A percentile compares a stretch with the other conserved stretches of the same genome.
Conservation (phyloP, 129 eudicot genomes). For the Rutidosis leptorrhynchoides region DNA sequence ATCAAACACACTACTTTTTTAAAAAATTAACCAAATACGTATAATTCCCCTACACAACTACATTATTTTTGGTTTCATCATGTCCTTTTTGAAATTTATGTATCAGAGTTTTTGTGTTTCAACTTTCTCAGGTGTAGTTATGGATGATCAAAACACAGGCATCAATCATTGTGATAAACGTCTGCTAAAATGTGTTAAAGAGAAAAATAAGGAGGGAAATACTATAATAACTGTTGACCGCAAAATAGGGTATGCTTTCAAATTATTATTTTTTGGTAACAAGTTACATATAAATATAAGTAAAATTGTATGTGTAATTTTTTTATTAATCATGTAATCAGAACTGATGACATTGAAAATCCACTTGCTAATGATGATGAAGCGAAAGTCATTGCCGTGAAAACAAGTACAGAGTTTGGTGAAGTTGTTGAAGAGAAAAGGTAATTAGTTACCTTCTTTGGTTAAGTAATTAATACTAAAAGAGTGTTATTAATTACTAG, state of each 20-base stretch:
- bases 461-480: not conserved
- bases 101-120: not conserved
- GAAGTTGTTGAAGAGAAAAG: conserved; percentile 23
- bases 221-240: not conserved
- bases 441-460: conserved; percentile 10
- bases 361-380: not conserved
- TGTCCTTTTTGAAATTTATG: not conserved
- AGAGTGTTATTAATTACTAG: not conserved
- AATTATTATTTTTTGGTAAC: not conserved
- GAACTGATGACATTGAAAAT: conserved; percentile 19
- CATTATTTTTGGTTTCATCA: not conserved
- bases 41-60: not conserved
- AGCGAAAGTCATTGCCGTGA: conserved; percentile 9
- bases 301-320: not conserved
- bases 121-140: conserved; percentile 2
- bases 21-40: not conserved
- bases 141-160: not conserved
- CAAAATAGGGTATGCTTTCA: conserved; percentile 9
- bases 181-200: conserved; percentile 4
- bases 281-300: not conserved
- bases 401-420: conserved; percentile 19
- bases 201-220: conserved; percentile 6
- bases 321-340: conserved; percentile 5
- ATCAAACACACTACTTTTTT: too few relatives aligned
- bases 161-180: conserved; percentile 11